Conservation (phyloP, 1,139 yeast species). For the Sugiyamaella pinicola region DNA sequence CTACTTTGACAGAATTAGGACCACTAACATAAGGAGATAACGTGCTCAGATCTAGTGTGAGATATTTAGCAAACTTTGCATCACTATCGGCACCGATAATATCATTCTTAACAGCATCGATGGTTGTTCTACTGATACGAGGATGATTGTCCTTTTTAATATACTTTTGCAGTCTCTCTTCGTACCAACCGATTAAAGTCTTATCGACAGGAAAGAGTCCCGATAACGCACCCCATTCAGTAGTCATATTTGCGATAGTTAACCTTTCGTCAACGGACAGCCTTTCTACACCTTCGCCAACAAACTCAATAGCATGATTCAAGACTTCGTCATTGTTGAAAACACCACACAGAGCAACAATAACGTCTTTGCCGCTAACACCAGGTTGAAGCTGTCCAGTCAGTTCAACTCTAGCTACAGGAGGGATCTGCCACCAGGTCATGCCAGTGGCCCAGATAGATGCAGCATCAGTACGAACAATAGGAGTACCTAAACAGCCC, state of each 20-base stretch:
- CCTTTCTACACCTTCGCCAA: constrained; percentile 77
- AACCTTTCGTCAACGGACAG: constrained; percentile 87
- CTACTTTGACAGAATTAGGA: constrained; percentile 93
- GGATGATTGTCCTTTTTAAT: constrained; percentile 65
- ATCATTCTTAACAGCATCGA: constrained; percentile 49
- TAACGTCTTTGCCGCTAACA: constrained; percentile 94
- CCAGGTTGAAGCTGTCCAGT: constrained; percentile 81
- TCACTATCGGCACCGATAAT: constrained; percentile 62
- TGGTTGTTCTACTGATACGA: constrained; percentile 67
- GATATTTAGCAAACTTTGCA: constrained; percentile 84
- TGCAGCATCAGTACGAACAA: constrained; percentile 98
- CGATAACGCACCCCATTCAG: constrained; percentile 99
- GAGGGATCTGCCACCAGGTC: constrained; percentile 99
- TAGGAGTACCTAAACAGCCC: constrained; percentile 94
- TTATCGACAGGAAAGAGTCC: constrained; percentile 95
- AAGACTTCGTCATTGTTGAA: constrained; percentile 96
- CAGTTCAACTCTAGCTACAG: constrained; percentile 92
- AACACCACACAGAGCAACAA: constrained; percentile 91
- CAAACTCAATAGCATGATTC: constrained; percentile 96
- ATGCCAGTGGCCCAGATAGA: constrained; percentile 99
- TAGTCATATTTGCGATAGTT: constrained; percentile 98
- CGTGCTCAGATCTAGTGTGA: constrained; percentile 77
- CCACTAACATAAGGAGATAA: constrained; percentile 93
- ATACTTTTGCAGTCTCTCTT: constrained; percentile 56
- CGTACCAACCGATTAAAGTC: constrained; percentile 74